Evolutionary conservation across 768 basidiomycete genomes (phyloP).

Genomic region (Lentinula sp.): DNA sequence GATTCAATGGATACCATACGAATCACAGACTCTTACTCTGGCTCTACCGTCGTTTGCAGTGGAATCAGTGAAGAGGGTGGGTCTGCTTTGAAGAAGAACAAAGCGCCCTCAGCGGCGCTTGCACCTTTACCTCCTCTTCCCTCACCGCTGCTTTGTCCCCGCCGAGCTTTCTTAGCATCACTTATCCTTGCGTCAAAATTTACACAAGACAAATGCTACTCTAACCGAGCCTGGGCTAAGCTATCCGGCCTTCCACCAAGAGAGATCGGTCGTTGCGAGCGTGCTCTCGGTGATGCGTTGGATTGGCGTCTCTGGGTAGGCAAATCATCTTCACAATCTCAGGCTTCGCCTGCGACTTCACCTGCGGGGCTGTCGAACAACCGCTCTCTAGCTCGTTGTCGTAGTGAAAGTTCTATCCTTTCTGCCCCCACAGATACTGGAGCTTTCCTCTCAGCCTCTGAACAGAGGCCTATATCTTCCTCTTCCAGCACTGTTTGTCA

Average conservation of each 20-base stretch:
- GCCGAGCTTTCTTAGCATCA: constrained; percentile 82
- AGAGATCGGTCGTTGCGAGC: constrained; percentile 87
- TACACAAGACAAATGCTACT: constrained; percentile 89
- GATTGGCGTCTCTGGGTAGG: constrained; percentile 95
- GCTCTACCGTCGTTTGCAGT: constrained; percentile 8
- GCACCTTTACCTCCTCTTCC: constrained; percentile 41
- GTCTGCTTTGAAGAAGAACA: constrained; percentile 1
- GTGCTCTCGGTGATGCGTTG: constrained; percentile 78
- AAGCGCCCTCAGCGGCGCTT: constrained; percentile 12
- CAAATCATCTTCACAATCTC: constrained; percentile 40
- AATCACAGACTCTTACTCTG: constrained; percentile 22
- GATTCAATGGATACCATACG: constrained; percentile 38
- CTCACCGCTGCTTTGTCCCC: constrained; percentile 80
- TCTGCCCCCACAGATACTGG: constrained; percentile 9
- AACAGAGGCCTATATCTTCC: background rate
- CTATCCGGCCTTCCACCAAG: constrained; percentile 80
- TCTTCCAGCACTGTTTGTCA: constrained; percentile 6
- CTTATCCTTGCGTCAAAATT: constrained; percentile 90
- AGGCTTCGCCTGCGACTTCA: constrained; percentile 13
- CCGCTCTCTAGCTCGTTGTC: constrained; percentile 40
- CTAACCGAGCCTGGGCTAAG: constrained; percentile 92
- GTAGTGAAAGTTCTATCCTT: constrained; percentile 39
- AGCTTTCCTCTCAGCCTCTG: constrained; percentile 9
- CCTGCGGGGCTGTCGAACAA: constrained; percentile 13
- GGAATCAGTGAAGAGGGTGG: constrained; percentile 2